These are phyloP conservation scores for Linnemannia exigua DNA, from an alignment of 192 early-diverging fungal genomes.

Conservation along the genomic window DNA sequence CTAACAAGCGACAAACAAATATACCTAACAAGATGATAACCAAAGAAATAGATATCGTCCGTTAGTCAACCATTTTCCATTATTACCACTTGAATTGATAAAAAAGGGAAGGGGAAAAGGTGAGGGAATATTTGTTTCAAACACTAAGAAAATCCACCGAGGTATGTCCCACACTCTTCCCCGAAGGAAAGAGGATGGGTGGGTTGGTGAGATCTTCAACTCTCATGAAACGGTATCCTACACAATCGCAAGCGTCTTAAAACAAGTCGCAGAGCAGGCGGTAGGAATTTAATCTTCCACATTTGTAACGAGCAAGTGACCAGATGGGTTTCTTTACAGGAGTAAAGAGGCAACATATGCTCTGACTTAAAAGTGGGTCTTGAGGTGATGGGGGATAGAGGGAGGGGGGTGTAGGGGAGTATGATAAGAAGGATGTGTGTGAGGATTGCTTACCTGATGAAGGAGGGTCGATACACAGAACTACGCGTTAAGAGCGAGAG, in stretches of 20 bases:
- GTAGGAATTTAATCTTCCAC: conserved; percentile 58
- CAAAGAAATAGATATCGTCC: neutral
- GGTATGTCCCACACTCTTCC: neutral
- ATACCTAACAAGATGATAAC: conserved; percentile 1
- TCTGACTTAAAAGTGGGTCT: conserved; percentile 61
- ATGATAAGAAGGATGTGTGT: conserved; percentile 6
- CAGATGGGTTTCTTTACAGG: conserved; percentile 21
- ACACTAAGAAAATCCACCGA: conserved; percentile 55
- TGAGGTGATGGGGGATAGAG: neutral
- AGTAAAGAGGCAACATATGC: conserved; percentile 49
- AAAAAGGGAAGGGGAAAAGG: neutral
- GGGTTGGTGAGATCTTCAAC: conserved; percentile 59
- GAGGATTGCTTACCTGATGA: conserved; percentile 2
- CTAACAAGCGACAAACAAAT: neutral
- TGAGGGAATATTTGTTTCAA: conserved; percentile 55
- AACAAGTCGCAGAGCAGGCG: conserved; percentile 58
- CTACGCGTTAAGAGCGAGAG: neutral
- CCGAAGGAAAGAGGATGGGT: neutral
- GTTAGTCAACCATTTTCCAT: neutral
- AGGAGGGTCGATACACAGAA: neutral
- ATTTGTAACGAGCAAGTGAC: conserved; percentile 61
- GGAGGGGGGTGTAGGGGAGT: neutral
- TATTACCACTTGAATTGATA: neutral
- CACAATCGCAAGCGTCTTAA: conserved; percentile 59
- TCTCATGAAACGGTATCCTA: conserved; percentile 58